Evolutionary conservation across 1,284 basidiomycete genomes (phyloP).

Genomic region (Exobasidium cylindrosporum): DNA sequence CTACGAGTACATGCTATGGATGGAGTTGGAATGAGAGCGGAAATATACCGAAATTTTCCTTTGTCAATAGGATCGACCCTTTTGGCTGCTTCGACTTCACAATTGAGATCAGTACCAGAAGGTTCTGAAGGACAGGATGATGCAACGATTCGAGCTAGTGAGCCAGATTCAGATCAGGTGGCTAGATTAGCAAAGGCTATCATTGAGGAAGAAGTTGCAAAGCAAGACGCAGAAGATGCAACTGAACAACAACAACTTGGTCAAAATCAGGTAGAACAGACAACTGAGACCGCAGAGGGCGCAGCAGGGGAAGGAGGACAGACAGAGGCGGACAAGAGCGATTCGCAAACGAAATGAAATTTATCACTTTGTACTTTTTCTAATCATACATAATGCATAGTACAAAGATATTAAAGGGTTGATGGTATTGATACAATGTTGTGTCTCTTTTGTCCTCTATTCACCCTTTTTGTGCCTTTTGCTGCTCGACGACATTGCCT

Average conservation of each 20-base stretch:
- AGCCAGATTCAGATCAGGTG: constrained; percentile 5
- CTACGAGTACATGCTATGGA: constrained; percentile 72
- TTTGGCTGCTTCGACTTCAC: constrained; percentile 3
- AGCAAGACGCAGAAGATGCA: constrained; percentile 12
- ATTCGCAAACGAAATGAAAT: too few relatives aligned
- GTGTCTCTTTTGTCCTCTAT: too few relatives aligned
- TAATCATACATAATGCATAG: too few relatives aligned
- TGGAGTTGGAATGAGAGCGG: constrained; percentile 81
- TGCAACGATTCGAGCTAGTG: constrained; percentile 8
- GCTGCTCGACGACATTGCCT: background rate
- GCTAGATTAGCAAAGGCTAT: constrained; percentile 1
- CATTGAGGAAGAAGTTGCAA: constrained; percentile 6
- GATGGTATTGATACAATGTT: too few relatives aligned
- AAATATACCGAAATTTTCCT: constrained; percentile 40
- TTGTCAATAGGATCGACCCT: constrained; percentile 4
- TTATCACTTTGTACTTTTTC: too few relatives aligned
- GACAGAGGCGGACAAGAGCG: background rate
- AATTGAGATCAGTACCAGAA: constrained; percentile 8
- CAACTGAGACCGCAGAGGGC: background rate
- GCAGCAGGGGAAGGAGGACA: background rate
- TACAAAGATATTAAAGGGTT: too few relatives aligned
- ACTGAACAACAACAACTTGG: background rate
- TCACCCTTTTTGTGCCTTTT: background rate
- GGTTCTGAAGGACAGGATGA: background rate
- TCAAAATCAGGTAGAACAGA: background rate